Base-by-base conservation (phyloP, 257 asterid genomes). In the Nicotiana tomentosiformis region DNA sequence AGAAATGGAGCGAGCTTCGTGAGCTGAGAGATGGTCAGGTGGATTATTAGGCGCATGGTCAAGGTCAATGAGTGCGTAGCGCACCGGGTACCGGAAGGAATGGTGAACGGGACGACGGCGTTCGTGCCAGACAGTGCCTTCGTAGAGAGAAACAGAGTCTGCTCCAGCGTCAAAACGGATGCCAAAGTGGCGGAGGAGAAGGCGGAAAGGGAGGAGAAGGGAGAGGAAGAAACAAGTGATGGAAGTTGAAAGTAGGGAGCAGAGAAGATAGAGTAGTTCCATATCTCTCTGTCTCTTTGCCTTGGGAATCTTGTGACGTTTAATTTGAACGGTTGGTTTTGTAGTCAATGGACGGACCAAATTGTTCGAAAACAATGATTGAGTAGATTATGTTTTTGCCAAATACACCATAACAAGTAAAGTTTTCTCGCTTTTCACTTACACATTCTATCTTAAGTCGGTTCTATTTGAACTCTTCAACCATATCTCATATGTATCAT, bases 71-170 rank as follows among this genome's bases (percentile, higher is more conserved):
- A 94, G 91, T 1, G 97, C 98, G 82, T 96, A 96, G 64, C 98
- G 97, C 83, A 93, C 98, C 57, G 92, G 80, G 84, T 94, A 96
- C 61, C 86, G 88, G 86, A 94, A 96, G 5, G 97, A 94, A 89
- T 96, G 98, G 88, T 88, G 97, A 72, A 93, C 93, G 2, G 99
- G 99, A 66, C 90, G 93, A 74, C 94, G 98, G 78, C 99, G 97
- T 90, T 93, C 93, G 89, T 96, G 99, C 93, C 93, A 96, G 80
- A 96, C 98, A 30, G 91, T 90, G 78, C 98, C 99, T 85, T 94
- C 84, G 84, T 96, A 96, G 56, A 92, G 87, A 3, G 86, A 58
- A 46, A 91, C 83, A 14, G 87, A 51, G 67, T 57, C 81, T 23
- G 37, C 67, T 4, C 39, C 77, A 58, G 83, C 26, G 67, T 83